Evolutionary conservation across 2,329 filamentous ascomycete genomes (phyloP), one percentile per base, ranked within the genome.

Genomic region (Xylariaceae sp.): DNA sequence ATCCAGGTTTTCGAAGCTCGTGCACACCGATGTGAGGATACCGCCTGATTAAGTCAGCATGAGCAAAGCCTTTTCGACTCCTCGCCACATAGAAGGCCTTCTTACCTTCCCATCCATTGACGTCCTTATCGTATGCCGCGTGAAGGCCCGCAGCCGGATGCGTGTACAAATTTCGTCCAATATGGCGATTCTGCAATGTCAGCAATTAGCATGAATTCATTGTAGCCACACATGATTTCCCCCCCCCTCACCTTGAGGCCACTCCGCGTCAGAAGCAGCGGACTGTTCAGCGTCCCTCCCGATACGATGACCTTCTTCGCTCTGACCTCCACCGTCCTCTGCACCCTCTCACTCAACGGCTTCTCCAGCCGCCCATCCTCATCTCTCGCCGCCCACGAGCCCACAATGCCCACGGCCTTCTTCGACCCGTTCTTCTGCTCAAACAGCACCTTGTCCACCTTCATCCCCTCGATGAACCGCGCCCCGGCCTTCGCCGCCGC

Each of bases 281-380:
- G 90, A 34, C 81, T 89, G 56, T 87, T 81, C 41, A 96, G 66
- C 1, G 85, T 79, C 4, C 91, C 90, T 18, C 78, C 78, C 0
- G 87, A 80, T n/a, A 94, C 65, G 35, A 96, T 78, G 9, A 95
- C 85, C 55, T 82, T 85, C 63, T 87, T 88, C 2, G 89, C 89
- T 54, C 78, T 86, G 56, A 96, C 76, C 31, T 81, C 69, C 7
- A 95, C 72, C 47, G 79, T 73, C 29, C 84, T 75, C 37, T 67
- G 74, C 2, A 56, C 68, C 4, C 78, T 65, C 37, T 69, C 67
- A 1, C 72, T 70, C 6, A 59, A 52, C 0, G 68, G 63, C 9
- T 74, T 75, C 37, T 76, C 67, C 1, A 84, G 67, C 3, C 74
- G 73, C 9, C 83, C 80, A 16, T 76, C 66, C 31, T 69, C 67